Base-by-base conservation (phyloP, 805 yeast species). In the Lachancea lanzarotensis region DNA sequence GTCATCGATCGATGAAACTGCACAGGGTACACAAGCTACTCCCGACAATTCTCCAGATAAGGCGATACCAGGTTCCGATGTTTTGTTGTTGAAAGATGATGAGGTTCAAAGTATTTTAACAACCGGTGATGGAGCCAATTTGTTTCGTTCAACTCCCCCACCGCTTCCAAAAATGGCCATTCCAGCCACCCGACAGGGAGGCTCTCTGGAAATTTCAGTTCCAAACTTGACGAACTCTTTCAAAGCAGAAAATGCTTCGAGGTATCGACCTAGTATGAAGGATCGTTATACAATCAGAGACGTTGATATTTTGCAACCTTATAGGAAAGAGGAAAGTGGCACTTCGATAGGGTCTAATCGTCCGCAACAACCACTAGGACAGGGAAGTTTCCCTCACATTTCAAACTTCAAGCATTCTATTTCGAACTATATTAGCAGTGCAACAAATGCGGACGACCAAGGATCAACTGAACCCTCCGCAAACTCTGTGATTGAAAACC, bases 111-210 rank as follows among this genome's bases (percentile, higher is more conserved):
- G 69, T 43, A 56, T 64, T 12, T 43, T 61, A 15, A 61, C 68
- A 1, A 55, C 57, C 4, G 60, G 55, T 7, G 67, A 63, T 29
- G 70, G 67, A 27, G 62, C 71, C 2, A 62, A 62, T 41, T 38
- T 63, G 11, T 59, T 63, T 39, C 45, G 66, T 0, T 48, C 70
- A 7, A 72, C 76, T 0, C 78, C 78, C 8, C 70, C 76, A 1
- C 82, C 82, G 0, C 78, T 81, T 1, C 84, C 83, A n/a, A 74
- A 67, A 56, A 77, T 85, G 81, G 84, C 95, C 0, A 85, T 86
- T 41, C 90, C 95, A 0, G 84, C 93, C 0, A 83, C 91, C 0
- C 65, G 89, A 52, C 76, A 78, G 32, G 95, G 95, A 6, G 93
- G 81, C 53, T 76, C 91, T 0, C 76, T 84, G 2, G 93, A 85